Conservation (phyloP, 2,329 filamentous ascomycete species). For the Stachybotrys elegans region DNA sequence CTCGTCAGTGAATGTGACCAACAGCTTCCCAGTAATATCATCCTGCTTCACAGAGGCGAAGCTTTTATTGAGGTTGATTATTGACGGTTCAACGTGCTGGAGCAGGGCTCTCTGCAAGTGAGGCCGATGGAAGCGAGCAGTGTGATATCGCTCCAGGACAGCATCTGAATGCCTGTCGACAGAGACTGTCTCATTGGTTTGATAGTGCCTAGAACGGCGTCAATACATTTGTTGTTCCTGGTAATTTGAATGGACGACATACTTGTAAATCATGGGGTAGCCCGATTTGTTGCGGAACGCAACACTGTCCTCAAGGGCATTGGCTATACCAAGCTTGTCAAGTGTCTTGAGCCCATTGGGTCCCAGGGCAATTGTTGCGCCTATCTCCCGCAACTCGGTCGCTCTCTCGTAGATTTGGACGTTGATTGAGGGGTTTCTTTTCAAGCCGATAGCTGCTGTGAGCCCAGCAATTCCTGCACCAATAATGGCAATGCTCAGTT, state of each 20-base stretch:
- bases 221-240: constrained; percentile 1
- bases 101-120: constrained; percentile 45
- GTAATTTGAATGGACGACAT: constrained; percentile 21
- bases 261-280: constrained; percentile 37
- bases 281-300: constrained; percentile 35
- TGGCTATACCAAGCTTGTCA: constrained; percentile 42
- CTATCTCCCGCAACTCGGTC: constrained; percentile 38
- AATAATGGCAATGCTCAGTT: constrained; percentile 38
- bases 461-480: constrained; percentile 49
- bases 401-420: constrained; percentile 47
- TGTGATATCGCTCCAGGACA: constrained; percentile 31
- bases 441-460: constrained; percentile 39
- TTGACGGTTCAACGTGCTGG: constrained; percentile 33
- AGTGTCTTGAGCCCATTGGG: constrained; percentile 49
- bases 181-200: constrained; percentile 37
- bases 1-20: constrained; percentile 40
- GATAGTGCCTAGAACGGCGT: constrained; percentile 28
- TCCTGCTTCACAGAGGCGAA: constrained; percentile 29
- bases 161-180: constrained; percentile 33
- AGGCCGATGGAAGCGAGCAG: constrained; percentile 40
- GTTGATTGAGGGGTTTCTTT: constrained; percentile 32
- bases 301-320: constrained; percentile 35
- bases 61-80: constrained; percentile 38
- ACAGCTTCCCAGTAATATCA: constrained; percentile 23
- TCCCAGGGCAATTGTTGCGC: constrained; percentile 43